Evolutionary conservation across 768 basidiomycete species (phyloP), one percentile per base, ranked within the genome.

Genomic region (Mycena galericulata): DNA sequence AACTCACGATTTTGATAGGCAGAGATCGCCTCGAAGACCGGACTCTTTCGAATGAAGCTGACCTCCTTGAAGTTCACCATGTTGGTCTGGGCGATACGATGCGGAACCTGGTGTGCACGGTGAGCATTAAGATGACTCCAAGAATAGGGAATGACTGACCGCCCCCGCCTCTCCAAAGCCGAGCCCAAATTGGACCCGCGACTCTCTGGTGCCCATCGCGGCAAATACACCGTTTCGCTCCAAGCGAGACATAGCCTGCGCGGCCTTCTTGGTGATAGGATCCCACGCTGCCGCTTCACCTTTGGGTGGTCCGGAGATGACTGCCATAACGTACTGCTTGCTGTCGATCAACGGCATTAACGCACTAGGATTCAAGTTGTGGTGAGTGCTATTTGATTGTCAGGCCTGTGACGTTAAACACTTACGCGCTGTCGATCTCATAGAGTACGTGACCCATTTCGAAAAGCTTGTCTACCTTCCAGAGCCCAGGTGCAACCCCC

Each of bases 1-100:
- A 8, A 46, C 57, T 46, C 12, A 58, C 43, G 30, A 24, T 58
- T 58, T 46, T 58, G 57, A 58, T 58, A 58, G 14, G 30, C 29
- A 0, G 43, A 30, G 1, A 58, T 32, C 0, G 20, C 29, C 1
- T 22, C 1, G 57, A 46, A 38, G 1, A 3, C 22, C 5, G 10
- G n/a, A 22, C 53, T 55, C 7, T 36, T 5, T 7, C 3, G 34
- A 14, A 40, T 38, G 2, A 4, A 12, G n/a, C 10, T 15, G n/a
- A 55, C 14, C 6, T 36, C 53, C 7, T 17, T 4, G 1, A 2
- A 24, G 24, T 55, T 40, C n/a, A n/a, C n/a, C n/a, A n/a, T 34
- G n/a, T 22, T 8, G 22, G 2, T 1, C 14, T 24, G 9, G 12
- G 34, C 2, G 15, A 2, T 20, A 40, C 36, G 1, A 8, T 17